These are phyloP conservation scores for Anethum foeniculum DNA, from an alignment of 140 eudicot species.

Conservation along the genomic window DNA sequence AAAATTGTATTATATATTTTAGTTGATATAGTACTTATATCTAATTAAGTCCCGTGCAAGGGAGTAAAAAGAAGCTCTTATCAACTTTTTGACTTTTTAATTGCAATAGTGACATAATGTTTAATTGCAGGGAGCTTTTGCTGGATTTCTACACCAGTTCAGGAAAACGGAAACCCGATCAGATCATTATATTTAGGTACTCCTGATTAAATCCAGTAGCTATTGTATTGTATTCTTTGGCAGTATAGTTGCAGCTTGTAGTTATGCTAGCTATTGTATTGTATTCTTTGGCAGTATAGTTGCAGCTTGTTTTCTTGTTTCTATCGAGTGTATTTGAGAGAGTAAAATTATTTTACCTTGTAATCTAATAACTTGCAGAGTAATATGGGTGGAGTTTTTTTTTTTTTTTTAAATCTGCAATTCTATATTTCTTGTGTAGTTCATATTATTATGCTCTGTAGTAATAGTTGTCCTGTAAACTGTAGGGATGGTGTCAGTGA, in stretches of 20 bases:
- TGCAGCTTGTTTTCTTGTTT: too few relatives aligned
- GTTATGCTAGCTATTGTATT: too few relatives aligned
- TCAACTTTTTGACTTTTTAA: background rate
- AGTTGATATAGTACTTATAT: too few relatives aligned
- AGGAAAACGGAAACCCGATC: slow-evolving; percentile 42
- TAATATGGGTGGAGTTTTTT: background rate
- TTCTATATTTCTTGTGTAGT: background rate
- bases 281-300: too few relatives aligned
- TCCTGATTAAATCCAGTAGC: background rate
- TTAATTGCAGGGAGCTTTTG: slow-evolving; percentile 40
- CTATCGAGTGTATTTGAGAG: too few relatives aligned
- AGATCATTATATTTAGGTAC: slow-evolving; percentile 55
- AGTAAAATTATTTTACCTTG: background rate
- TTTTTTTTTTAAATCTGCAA: background rate
- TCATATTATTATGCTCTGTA: background rate
- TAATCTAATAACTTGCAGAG: background rate
- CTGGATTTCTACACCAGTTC: slow-evolving; percentile 42
- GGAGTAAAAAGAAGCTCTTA: slow-evolving; percentile 19
- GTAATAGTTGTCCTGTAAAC: background rate
- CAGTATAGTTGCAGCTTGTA: too few relatives aligned
- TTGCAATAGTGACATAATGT: background rate
- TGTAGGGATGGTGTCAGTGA: slow-evolving; percentile 60
- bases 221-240: too few relatives aligned
- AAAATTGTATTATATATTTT: too few relatives aligned
- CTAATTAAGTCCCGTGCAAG: too few relatives aligned